phyloP scores from a whole-genome alignment of 2,329 filamentous ascomycete genomes.

The Ceratocystis diversiconidia region DNA sequence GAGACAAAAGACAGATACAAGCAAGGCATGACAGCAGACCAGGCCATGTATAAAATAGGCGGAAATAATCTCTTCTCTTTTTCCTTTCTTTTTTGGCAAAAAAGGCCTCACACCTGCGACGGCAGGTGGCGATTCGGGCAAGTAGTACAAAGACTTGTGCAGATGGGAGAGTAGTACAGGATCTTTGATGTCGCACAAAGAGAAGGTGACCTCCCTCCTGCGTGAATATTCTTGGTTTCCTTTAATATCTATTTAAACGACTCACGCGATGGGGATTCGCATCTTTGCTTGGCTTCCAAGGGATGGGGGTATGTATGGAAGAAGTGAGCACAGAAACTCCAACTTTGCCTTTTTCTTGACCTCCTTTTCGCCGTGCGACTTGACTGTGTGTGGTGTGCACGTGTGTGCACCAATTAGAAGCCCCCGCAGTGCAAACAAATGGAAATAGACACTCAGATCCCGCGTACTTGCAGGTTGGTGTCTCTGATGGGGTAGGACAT shows the following conservation, averaged over 20 bases:
- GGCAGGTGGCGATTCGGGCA: background rate
- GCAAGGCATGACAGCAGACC: background rate
- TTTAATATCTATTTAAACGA: background rate
- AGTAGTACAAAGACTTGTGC: conserved; percentile 1
- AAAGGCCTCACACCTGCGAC: background rate
- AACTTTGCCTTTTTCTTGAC: background rate
- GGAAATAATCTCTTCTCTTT: too few relatives aligned
- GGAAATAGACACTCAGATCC: conserved; percentile 16
- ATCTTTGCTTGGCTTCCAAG: too few relatives aligned
- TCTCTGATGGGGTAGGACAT: conserved; percentile 24
- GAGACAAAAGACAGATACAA: background rate
- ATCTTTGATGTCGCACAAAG: background rate
- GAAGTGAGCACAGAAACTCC: background rate
- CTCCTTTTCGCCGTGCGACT: background rate
- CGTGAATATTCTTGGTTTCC: background rate
- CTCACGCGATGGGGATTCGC: too few relatives aligned
- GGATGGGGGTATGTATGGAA: too few relatives aligned
- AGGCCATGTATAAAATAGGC: too few relatives aligned
- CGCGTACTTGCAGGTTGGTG: conserved; percentile 24
- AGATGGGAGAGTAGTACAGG: background rate
- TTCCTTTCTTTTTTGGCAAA: background rate
- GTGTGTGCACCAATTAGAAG: background rate
- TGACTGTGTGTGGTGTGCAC: background rate
- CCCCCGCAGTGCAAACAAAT: background rate
- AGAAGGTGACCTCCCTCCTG: background rate